phyloP scores from a whole-genome alignment of 768 basidiomycete genomes.

The Xanthoconium purpureum region DNA sequence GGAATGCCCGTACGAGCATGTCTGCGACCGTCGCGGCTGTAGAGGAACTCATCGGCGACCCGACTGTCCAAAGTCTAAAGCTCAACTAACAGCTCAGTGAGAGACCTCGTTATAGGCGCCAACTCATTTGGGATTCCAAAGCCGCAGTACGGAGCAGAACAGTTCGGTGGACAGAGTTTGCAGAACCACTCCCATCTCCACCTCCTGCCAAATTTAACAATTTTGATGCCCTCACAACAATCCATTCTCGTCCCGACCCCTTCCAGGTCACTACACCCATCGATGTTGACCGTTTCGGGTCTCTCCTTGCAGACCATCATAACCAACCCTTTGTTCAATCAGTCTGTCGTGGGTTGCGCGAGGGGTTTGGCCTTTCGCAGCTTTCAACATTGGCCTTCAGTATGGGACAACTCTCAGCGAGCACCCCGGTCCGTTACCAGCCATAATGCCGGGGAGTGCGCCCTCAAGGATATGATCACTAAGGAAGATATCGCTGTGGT shows the following conservation, averaged over 20 bases:
- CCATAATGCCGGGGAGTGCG: not conserved
- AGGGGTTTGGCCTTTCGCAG: constrained; percentile 48
- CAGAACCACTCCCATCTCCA: not conserved
- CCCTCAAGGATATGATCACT: not conserved
- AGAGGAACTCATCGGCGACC: not conserved
- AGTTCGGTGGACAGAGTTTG: not conserved
- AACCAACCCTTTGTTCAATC: constrained; percentile 38
- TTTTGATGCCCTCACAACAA: not conserved
- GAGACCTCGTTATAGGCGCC: not conserved
- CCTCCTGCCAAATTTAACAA: not conserved
- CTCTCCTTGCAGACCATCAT: constrained; percentile 32
- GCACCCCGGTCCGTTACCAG: too few species aligned
- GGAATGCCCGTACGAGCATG: not conserved
- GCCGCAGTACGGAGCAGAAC: not conserved
- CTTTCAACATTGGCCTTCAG: not conserved
- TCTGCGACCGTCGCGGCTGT: not conserved
- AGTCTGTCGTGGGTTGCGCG: constrained; percentile 25
- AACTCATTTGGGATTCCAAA: not conserved
- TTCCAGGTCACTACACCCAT: constrained; percentile 40
- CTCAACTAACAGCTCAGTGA: not conserved
- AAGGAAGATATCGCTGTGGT: not conserved
- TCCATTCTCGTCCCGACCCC: constrained; percentile 19
- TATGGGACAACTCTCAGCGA: not conserved
- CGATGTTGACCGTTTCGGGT: constrained; percentile 34
- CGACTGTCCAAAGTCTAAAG: not conserved